Evolutionary conservation across 352 stramenopile species (phyloP), one percentile per base, ranked within the genome.

Genomic region (Pythium phragmitis): DNA sequence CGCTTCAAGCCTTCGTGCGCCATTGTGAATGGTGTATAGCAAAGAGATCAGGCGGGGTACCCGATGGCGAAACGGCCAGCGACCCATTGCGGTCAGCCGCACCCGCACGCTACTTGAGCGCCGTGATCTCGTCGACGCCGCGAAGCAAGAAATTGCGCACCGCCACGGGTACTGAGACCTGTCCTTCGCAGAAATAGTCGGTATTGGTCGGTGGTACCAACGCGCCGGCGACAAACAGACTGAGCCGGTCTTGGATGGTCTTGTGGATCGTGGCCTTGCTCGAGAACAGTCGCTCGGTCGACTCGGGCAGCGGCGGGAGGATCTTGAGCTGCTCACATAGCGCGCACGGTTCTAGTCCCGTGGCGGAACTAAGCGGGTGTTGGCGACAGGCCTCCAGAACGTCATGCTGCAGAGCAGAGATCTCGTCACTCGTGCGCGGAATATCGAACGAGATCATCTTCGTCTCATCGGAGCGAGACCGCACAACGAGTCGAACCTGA

Each of bases 321-420:
- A 53, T 23, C 39, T 53, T 59, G 49, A 59, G 46, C 30, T 19
- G 58, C 37, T 65, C 49, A 13, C 58, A 65, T 3, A 65, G 39
- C 4, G 48, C 37, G 13, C 58, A 65, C 28, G 49, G 48, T 16
- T 54, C 23, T 0, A 65, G 3, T 13, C 37, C 41, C 0, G 47
- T 56, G 17, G 30, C 9, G 0, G 57, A 57, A 2, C 4, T 30
- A n/a, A 26, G 8, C 7, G 49, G 26, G 49, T 65, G 58, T 17
- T 51, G 28, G 0, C 50, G 37, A 14, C 48, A 58, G 28, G 39
- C 48, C 12, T 65, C 58, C 36, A 59, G 23, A 5, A 65, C 21
- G 19, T 41, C 58, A n/a, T 43, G 9, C 26, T 65, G 58, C 2
- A 65, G 37, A 7, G 36, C 30, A 0, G 6, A 7, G 36, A 65